Conservation (phyloP, 2,329 filamentous ascomycete species). For the Xylariaceae sp. region DNA sequence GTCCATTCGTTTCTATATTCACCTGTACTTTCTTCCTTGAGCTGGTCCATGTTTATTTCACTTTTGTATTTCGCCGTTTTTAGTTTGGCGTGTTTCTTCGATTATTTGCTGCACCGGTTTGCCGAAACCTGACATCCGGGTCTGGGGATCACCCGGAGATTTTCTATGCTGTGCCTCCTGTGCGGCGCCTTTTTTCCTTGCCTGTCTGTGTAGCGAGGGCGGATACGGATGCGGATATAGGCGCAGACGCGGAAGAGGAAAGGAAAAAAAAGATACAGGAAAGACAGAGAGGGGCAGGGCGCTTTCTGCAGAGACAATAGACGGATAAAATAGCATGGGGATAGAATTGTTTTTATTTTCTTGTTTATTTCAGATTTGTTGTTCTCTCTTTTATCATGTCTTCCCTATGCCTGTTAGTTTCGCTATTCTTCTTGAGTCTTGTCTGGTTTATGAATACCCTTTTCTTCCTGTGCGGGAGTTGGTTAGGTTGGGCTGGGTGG, state of each 20-base stretch:
- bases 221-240: background rate
- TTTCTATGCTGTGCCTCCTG: background rate
- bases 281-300: background rate
- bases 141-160: background rate
- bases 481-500: no score
- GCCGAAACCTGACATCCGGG: background rate
- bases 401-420: background rate
- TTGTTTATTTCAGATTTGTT: background rate
- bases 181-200: background rate
- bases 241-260: background rate
- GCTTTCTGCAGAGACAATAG: no score
- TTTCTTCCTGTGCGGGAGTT: no score
- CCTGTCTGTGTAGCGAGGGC: background rate
- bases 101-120: background rate
- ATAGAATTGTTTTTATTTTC: slow-evolving; percentile 6
- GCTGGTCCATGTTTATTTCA: background rate
- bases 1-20: background rate
- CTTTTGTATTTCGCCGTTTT: background rate
- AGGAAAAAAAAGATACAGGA: no score
- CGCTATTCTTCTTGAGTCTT: background rate
- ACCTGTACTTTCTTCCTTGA: background rate
- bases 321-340: background rate
- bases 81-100: background rate
- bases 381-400: background rate
- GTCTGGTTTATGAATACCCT: no score